Percentiles rank a stretch among this genome's conserved stretches.
Evolutionary conservation across 257 asterid species (phyloP).

Genomic region (Perilla frutescens): DNA sequence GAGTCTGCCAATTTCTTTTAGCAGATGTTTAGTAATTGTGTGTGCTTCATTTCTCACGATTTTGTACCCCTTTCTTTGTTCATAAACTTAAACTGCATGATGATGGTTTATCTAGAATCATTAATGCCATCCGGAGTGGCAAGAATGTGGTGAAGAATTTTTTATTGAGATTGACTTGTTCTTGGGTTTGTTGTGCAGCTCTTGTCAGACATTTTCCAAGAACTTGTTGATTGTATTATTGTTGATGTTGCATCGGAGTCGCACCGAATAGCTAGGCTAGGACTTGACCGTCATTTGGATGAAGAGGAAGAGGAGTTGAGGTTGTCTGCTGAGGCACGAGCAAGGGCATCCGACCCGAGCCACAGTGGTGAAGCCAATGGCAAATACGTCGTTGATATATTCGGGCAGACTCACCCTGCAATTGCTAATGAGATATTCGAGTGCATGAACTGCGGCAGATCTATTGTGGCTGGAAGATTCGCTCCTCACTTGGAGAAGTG

Average conservation of each 20-base stretch:
- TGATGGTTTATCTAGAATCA: no score
- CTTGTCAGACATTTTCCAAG: constrained; percentile 58
- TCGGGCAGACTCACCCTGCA: constrained; percentile 92
- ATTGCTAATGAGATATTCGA: constrained; percentile 81
- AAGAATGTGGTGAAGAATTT: no score
- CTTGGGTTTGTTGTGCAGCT: constrained; percentile 55
- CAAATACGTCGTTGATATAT: constrained; percentile 87
- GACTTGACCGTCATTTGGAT: constrained; percentile 85
- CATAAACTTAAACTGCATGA: no score
- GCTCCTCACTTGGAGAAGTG: constrained; percentile 99
- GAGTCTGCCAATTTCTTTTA: not conserved
- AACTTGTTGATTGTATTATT: constrained; percentile 78
- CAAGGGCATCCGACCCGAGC: constrained; percentile 75
- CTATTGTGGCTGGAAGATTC: constrained; percentile 84
- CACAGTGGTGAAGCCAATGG: constrained; percentile 75
- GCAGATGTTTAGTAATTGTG: not conserved
- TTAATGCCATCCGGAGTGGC: no score
- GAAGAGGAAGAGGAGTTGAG: constrained; percentile 86
- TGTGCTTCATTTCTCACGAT: not conserved
- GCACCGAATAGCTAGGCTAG: constrained; percentile 83
- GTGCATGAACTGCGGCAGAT: constrained; percentile 92
- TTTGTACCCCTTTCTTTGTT: no score
- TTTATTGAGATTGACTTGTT: not conserved
- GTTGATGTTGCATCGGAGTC: constrained; percentile 96
- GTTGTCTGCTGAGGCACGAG: constrained; percentile 84